Percentiles rank a stretch among this genome's conserved stretches.
These are phyloP conservation scores for Aspergillus sp. DNA, from an alignment of 2,329 filamentous ascomycete genomes.

Conservation along the genomic window DNA sequence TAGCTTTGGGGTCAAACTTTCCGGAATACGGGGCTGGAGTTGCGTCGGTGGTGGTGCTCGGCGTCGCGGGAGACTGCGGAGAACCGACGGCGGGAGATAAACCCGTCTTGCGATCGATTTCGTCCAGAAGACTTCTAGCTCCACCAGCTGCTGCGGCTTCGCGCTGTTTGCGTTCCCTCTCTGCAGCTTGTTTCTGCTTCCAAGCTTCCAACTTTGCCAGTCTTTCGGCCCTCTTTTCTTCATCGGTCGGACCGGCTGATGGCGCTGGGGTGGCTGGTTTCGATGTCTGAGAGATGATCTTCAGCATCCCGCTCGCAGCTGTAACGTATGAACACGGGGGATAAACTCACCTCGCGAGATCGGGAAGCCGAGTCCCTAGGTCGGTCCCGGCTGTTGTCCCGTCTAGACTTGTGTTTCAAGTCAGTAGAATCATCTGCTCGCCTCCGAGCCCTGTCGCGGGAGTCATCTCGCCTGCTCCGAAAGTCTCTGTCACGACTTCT, in stretches of 20 bases:
- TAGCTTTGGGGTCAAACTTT: slow-evolving; percentile 85
- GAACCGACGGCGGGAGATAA: slow-evolving; percentile 53
- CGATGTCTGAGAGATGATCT: slow-evolving; percentile 43
- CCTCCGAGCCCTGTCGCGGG: slow-evolving; percentile 63
- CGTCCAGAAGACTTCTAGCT: slow-evolving; percentile 65
- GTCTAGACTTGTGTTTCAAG: slow-evolving; percentile 64
- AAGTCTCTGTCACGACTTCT: slow-evolving; percentile 69
- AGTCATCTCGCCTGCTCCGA: slow-evolving; percentile 70
- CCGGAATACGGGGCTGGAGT: slow-evolving; percentile 64
- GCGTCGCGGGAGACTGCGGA: slow-evolving; percentile 51
- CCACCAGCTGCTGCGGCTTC: slow-evolving; percentile 63
- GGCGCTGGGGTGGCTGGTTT: slow-evolving; percentile 48
- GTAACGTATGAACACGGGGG: too few species aligned
- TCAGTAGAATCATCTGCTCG: slow-evolving; percentile 71
- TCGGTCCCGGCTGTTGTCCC: slow-evolving; percentile 63
- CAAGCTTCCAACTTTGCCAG: slow-evolving; percentile 82
- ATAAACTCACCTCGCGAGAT: slow-evolving; percentile 60
- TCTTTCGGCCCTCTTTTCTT: slow-evolving; percentile 75
- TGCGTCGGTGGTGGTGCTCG: slow-evolving; percentile 46
- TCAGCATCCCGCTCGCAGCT: slow-evolving; percentile 1
- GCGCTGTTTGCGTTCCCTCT: slow-evolving; percentile 70
- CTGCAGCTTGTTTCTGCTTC: slow-evolving; percentile 82
- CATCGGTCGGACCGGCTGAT: slow-evolving; percentile 59
- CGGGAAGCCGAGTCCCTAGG: slow-evolving; percentile 52
- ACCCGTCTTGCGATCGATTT: slow-evolving; percentile 70